These are phyloP conservation scores for button mushroom (Agaricus bisporus) DNA, from an alignment of 768 basidiomycete species.

Conservation along the genomic window DNA sequence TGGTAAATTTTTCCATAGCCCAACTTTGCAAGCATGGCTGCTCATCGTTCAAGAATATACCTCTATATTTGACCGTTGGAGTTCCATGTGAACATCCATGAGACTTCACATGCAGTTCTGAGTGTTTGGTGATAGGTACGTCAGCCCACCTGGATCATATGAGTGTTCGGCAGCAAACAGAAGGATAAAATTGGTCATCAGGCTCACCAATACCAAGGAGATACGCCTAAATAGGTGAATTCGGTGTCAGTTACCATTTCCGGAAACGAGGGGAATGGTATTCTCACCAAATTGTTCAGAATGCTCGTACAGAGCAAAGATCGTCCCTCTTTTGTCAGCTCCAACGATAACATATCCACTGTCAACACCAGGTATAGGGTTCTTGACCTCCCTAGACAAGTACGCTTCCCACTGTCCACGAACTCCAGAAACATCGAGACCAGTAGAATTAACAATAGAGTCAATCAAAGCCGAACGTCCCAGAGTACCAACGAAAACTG, in stretches of 20 bases:
- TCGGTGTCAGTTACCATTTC: conserved; percentile 10
- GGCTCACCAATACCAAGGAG: conserved; percentile 60
- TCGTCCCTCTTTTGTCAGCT: conserved; percentile 61
- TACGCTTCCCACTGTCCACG: conserved; percentile 65
- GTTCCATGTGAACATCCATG: conserved; percentile 47
- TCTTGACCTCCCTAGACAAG: conserved; percentile 41
- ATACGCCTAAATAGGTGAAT: conserved; percentile 36
- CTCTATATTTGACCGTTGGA: conserved; percentile 65
- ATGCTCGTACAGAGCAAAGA: conserved; percentile 60
- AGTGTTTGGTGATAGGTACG: conserved; percentile 48
- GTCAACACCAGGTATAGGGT: conserved; percentile 48
- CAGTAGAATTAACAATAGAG: conserved; percentile 43
- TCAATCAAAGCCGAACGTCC: conserved; percentile 49
- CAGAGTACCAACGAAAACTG: conserved; percentile 52
- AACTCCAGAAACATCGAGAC: conserved; percentile 50
- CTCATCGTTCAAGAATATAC: conserved; percentile 71
- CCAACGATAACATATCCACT: conserved; percentile 64
- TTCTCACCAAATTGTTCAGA: conserved; percentile 58
- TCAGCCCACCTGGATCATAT: conserved; percentile 59
- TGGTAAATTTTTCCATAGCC: conserved; percentile 63
- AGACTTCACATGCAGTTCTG: conserved; percentile 38
- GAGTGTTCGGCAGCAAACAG: conserved; percentile 1
- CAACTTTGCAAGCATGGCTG: conserved; percentile 65
- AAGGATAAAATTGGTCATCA: conserved; percentile 1
- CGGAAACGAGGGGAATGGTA: not conserved